Percentiles rank a stretch among this genome's conserved stretches.
phyloP scores from a whole-genome alignment of 495 filamentous ascomycete genomes.

The Xylaria grammica region DNA sequence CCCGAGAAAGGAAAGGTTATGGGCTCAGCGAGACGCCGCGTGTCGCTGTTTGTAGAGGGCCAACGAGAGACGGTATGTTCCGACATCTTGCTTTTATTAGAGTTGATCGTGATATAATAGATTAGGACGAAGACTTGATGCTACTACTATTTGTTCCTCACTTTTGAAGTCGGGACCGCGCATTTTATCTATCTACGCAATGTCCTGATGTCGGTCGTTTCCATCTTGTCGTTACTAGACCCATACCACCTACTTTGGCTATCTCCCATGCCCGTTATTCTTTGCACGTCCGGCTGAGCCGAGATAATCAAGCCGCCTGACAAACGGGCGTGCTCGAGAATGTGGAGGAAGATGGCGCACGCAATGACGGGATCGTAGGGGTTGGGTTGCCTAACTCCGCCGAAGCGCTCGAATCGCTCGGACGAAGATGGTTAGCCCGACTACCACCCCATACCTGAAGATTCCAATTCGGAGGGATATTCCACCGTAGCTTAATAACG shows the following conservation, averaged over 20 bases:
- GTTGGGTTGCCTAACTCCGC: constrained; percentile 2
- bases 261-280: neutral
- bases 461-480: constrained; percentile 2
- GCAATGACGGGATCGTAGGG: too few relatives aligned
- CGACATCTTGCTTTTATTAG: constrained; percentile 6
- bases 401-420: neutral
- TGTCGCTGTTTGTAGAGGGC: constrained; percentile 34
- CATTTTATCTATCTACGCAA: neutral
- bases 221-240: neutral
- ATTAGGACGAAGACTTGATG: neutral
- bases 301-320: neutral
- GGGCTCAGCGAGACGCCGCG: constrained; percentile 57
- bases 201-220: neutral
- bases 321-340: neutral
- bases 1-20: constrained; percentile 63
- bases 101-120: constrained; percentile 1
- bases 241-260: neutral
- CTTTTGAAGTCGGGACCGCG: neutral
- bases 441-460: neutral
- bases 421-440: neutral
- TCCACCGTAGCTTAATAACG: neutral
- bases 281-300: too few relatives aligned
- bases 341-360: too few relatives aligned
- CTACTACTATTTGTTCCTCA: neutral
- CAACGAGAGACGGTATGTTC: neutral